Conservation (phyloP, 2,329 filamentous ascomycete genomes). For the Cladosporium oxysporum region DNA sequence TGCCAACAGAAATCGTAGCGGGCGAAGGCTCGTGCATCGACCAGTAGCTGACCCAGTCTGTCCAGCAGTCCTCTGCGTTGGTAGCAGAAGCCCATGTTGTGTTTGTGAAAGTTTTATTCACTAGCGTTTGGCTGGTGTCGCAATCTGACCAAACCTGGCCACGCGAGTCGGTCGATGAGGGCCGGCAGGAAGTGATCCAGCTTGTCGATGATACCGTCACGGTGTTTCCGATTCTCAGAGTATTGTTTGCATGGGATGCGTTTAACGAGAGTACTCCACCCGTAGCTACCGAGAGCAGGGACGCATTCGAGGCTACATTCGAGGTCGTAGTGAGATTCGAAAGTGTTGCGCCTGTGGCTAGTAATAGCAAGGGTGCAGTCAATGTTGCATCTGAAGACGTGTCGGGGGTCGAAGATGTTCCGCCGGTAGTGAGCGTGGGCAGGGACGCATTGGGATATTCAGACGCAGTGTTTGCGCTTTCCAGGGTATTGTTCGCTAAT, state of each 20-base stretch:
- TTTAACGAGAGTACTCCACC: neutral
- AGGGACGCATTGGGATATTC: neutral
- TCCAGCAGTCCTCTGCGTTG: neutral
- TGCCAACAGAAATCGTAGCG: neutral
- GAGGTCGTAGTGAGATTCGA: neutral
- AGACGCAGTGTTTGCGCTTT: neutral
- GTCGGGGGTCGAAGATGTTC: too few relatives aligned
- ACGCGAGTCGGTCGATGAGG: neutral
- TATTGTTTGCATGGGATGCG: neutral
- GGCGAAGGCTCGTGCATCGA: constrained; percentile 2
- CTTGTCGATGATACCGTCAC: neutral
- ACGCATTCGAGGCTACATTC: neutral
- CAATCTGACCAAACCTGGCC: neutral
- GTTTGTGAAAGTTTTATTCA: constrained; percentile 9
- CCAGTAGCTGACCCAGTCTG: constrained; percentile 3
- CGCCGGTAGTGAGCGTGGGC: neutral
- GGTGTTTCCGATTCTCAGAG: neutral
- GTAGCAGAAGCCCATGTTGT: neutral
- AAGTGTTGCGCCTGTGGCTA: too few relatives aligned
- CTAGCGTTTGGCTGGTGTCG: neutral
- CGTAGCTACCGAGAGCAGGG: neutral
- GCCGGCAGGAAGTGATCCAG: neutral
- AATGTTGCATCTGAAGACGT: too few relatives aligned
- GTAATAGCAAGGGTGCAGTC: too few relatives aligned
- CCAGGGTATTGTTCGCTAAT: neutral